These are phyloP conservation scores for Trichodelitschia bisporula DNA, from an alignment of 495 filamentous ascomycete species.

Conservation along the genomic window DNA sequence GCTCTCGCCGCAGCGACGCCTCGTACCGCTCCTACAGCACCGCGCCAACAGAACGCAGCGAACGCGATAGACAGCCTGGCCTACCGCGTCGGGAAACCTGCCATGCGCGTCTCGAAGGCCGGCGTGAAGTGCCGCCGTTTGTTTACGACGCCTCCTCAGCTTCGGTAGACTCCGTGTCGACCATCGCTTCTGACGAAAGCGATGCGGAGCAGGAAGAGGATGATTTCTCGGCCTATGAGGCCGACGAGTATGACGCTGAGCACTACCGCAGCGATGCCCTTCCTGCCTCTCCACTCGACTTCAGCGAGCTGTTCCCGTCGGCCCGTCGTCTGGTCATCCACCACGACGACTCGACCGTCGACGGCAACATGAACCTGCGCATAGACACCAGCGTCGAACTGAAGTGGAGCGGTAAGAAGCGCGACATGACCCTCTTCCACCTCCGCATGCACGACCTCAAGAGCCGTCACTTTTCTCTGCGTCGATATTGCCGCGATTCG, in stretches of 20 bases:
- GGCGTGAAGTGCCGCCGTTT: not conserved
- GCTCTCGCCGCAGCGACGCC: not conserved
- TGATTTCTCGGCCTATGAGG: not conserved
- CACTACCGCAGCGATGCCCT: slow-evolving; percentile 18
- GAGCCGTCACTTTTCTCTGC: slow-evolving; percentile 66
- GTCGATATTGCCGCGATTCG: slow-evolving; percentile 78
- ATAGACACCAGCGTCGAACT: slow-evolving; percentile 51
- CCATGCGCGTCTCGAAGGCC: not conserved
- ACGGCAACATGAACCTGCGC: slow-evolving; percentile 94
- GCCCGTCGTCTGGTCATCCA: slow-evolving; percentile 54
- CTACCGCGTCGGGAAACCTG: not conserved
- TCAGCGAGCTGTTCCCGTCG: slow-evolving; percentile 73
- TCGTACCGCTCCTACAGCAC: not conserved
- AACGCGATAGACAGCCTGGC: not conserved
- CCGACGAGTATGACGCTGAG: not conserved
- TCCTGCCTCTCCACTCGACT: slow-evolving; percentile 57
- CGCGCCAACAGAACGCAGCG: not conserved
- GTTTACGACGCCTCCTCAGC: not conserved
- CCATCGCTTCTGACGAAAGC: not conserved
- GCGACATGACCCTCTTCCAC: slow-evolving; percentile 72
- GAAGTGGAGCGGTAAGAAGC: slow-evolving; percentile 24
- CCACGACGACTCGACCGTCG: slow-evolving; percentile 74
- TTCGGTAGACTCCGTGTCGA: not conserved
- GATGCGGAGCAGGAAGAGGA: not conserved
- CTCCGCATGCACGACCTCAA: slow-evolving; percentile 85